Conservation (phyloP, 805 yeast genomes). For the Myxozyma melibiosi region DNA sequence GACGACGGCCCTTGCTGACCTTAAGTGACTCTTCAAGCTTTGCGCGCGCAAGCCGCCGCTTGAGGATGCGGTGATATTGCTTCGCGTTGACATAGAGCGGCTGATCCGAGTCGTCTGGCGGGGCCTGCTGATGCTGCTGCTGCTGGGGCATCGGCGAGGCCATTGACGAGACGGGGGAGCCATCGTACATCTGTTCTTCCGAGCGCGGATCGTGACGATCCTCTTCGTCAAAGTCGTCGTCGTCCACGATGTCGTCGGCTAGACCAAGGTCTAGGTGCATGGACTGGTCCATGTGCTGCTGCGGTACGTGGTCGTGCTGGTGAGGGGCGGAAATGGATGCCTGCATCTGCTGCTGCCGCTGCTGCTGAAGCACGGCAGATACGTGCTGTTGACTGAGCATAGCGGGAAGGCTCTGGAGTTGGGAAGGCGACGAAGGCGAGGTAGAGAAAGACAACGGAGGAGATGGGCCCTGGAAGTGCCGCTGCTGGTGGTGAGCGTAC, state of each 20-base stretch:
- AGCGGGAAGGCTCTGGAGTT: slow-evolving; percentile 17
- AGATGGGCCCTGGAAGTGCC: slow-evolving; percentile 24
- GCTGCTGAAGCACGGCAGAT: slow-evolving; percentile 17
- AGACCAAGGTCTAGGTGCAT: slow-evolving; percentile 20
- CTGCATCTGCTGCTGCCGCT: slow-evolving; percentile 16
- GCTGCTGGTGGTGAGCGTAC: slow-evolving; percentile 33
- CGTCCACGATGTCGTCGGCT: slow-evolving; percentile 22
- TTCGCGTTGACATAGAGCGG: slow-evolving; percentile 98
- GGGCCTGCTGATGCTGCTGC: slow-evolving; percentile 14
- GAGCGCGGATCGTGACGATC: slow-evolving; percentile 4
- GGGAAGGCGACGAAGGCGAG: slow-evolving; percentile 8
- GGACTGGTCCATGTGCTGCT: slow-evolving; percentile 6
- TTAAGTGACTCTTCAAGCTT: slow-evolving; percentile 78
- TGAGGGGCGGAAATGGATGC: no score
- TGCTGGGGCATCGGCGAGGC: slow-evolving; percentile 16
- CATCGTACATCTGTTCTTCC: slow-evolving; percentile 13
- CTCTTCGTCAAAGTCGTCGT: slow-evolving; percentile 21
- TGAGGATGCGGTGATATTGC: slow-evolving; percentile 92
- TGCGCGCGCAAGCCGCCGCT: slow-evolving; percentile 91
- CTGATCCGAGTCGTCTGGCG: slow-evolving; percentile 56
- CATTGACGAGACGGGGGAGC: slow-evolving; percentile 22
- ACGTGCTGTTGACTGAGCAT: slow-evolving; percentile 25
- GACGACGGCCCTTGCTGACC: slow-evolving; percentile 71
- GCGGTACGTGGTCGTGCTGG: slow-evolving; percentile 3
- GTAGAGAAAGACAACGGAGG: slow-evolving; percentile 16